Base-by-base conservation (phyloP, 2,329 filamentous ascomycete species). In the Myriosclerotinia scirpicola region DNA sequence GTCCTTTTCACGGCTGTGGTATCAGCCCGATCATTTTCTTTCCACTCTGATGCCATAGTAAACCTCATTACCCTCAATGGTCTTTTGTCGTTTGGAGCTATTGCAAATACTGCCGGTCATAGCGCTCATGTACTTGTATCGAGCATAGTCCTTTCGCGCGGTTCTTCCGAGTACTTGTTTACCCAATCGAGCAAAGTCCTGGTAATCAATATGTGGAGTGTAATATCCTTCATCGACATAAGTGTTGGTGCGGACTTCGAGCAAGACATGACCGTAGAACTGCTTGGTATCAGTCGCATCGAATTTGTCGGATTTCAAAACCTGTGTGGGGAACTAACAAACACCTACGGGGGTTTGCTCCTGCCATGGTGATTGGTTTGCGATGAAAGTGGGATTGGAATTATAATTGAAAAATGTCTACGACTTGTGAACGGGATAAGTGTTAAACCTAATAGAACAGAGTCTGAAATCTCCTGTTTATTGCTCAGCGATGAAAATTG, bases 71-170 rank as follows among this genome's bases (percentile, higher is more conserved):
- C 48, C 48, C 20, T 22, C 48, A 22, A 52, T 52, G 8, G 48
- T 52, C 20, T 52, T n/a, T 52, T 52, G n/a, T 52, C 48, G 7
- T 52, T 52, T 52, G 15, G 20, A 12, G n/a, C 26, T 52, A 5
- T 11, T 52, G 22, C 48, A 52, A 52, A 1, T 52, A 5, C n/a
- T 52, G 22, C n/a, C 48, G 22, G 48, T 20, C n/a, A 52, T 52
- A 52, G 48, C 48, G 7, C 26, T 52, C 48, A 52, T 52, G 8
- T 52, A 52, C 48, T 52, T 52, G n/a, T 52, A 52, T 52, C n/a
- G 48, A 52, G 14, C 48, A 9, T 52, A 26, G 7, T 22, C 5
- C 22, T 52, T 26, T 52, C 48, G n/a, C 4, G 26, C 2, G 48
- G 48, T 6, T 14, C 15, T 52, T 22, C 4, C 3, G 48, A 52